phyloP scores from a whole-genome alignment of 108 stramenopile genomes.

The Aurantiochytrium sp. region DNA sequence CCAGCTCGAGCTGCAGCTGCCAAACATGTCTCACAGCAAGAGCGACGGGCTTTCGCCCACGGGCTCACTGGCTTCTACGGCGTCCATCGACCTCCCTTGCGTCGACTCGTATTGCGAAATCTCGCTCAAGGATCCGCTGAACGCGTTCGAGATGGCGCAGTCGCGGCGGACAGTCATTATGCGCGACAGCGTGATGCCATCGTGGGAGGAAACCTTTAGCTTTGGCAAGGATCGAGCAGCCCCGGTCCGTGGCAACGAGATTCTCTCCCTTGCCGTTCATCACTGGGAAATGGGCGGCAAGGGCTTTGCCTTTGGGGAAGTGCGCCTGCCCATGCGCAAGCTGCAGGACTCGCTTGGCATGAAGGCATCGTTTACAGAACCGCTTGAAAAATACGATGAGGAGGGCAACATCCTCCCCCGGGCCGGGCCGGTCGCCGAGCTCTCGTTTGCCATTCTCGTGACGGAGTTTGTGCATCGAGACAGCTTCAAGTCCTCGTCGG shows the following conservation, averaged over 20 bases:
- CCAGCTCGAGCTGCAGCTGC: not conserved
- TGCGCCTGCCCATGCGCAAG: not conserved
- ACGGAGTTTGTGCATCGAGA: not conserved
- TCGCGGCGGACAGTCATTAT: not conserved
- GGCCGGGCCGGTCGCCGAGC: not conserved
- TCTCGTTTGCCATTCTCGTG: not conserved
- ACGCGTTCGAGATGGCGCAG: not conserved
- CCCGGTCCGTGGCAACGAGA: not conserved
- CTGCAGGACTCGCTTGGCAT: not conserved
- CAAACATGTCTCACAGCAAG: too few relatives aligned
- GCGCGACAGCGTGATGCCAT: not conserved
- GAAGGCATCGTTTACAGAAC: not conserved
- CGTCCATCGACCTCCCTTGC: not conserved
- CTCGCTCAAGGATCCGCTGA: not conserved
- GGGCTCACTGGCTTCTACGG: not conserved
- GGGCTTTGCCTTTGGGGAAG: constrained; percentile 4
- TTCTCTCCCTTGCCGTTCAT: not conserved
- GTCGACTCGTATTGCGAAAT: constrained; percentile 9
- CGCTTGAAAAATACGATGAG: not conserved
- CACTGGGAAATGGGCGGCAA: constrained; percentile 10
- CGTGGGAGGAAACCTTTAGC: not conserved
- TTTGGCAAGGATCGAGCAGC: not conserved
- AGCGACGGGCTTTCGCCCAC: not conserved
- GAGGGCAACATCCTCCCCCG: not conserved
- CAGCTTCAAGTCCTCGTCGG: not conserved